Percentiles rank a stretch among this genome's conserved stretches.
phyloP scores from a whole-genome alignment of 768 basidiomycete species.

The Suillus occidentalis region DNA sequence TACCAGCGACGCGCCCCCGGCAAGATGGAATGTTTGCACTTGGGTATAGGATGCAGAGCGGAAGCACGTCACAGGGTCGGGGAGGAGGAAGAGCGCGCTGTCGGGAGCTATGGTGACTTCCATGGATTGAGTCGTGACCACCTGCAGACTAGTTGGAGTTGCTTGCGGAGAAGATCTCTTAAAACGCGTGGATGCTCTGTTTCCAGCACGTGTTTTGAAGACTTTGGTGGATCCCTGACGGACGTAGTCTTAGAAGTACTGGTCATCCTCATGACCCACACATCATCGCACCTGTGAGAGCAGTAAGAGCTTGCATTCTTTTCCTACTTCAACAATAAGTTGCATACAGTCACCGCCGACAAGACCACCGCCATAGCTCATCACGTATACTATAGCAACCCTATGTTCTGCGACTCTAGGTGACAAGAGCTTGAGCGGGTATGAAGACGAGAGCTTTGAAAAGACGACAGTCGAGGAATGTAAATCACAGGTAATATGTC shows the following conservation, averaged over 20 bases:
- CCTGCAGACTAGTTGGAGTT: conserved; percentile 1
- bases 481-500: conserved; percentile 53
- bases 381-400: conserved; percentile 71
- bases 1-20: conserved; percentile 58
- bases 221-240: conserved; percentile 90
- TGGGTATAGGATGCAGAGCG: conserved; percentile 81
- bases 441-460: conserved; percentile 73
- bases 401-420: conserved; percentile 52
- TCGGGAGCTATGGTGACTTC: conserved; percentile 51
- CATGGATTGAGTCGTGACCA: conserved; percentile 62
- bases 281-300: conserved; percentile 73
- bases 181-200: conserved; percentile 48
- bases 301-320: conserved; percentile 60
- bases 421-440: conserved; percentile 87
- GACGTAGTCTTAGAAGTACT: conserved; percentile 1
- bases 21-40: conserved; percentile 74
- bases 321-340: conserved; percentile 59
- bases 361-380: conserved; percentile 91
- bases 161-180: conserved; percentile 11
- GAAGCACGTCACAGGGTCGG: conserved; percentile 94
- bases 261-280: conserved; percentile 6
- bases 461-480: conserved; percentile 63
- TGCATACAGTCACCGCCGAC: conserved; percentile 80
- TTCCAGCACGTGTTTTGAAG: conserved; percentile 76
- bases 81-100: conserved; percentile 75